Conservation (phyloP, 306 rosid species). For the Lagenaria siceraria region DNA sequence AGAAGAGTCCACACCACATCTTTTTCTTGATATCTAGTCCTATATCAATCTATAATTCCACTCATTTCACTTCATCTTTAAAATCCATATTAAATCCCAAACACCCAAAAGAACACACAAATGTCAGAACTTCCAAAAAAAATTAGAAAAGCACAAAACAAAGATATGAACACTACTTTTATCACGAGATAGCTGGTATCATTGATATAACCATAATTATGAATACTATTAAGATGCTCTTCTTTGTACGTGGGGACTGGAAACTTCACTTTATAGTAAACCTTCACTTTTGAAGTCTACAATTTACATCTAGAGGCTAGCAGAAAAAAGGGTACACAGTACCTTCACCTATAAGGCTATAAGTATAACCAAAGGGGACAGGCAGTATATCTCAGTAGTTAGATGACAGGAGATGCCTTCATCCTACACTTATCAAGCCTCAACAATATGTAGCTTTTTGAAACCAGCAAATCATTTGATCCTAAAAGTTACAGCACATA, state of each 20-base stretch:
- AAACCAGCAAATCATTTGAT: background rate
- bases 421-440: background rate
- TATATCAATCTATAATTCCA: background rate
- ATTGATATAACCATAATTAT: background rate
- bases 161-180: background rate
- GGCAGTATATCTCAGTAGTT: background rate
- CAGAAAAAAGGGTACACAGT: too few relatives aligned
- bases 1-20: background rate
- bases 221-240: background rate
- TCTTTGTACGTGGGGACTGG: background rate
- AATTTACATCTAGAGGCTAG: background rate
- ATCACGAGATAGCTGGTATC: background rate
- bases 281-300: background rate
- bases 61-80: background rate
- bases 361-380: too few relatives aligned
- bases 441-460: background rate
- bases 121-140: background rate
- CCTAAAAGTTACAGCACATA: background rate
- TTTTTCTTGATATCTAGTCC: background rate
- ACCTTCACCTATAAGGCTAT: too few relatives aligned
- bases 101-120: background rate
- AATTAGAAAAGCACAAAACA: background rate
- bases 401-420: background rate
- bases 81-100: background rate
- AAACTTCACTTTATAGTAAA: background rate